Evolutionary conservation across 306 rosid species (phyloP), one percentile per base, ranked within the genome.

Genomic region (Phaseolus lunatus): DNA sequence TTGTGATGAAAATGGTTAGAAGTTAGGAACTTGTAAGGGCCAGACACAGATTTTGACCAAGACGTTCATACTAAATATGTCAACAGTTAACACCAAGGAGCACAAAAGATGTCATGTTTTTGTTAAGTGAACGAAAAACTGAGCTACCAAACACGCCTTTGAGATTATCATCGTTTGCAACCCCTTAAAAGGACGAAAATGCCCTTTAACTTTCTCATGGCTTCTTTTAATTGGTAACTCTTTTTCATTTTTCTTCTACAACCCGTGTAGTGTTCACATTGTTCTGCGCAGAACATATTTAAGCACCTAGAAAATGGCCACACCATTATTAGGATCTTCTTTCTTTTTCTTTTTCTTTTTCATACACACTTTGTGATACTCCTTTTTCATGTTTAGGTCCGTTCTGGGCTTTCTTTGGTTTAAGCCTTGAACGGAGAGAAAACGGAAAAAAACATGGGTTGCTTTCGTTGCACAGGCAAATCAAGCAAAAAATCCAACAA

Each of bases 391-490:
- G 37, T 73, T 63, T 31, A 10, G 71, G 49, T 77, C 49, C 77
- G 33, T 70, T 53, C 49, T 52, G 54, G 68, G 66, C 44, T 37
- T 70, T 56, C 73, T 33, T 47, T 59, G 29, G 57, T 63, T 48
- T 35, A 61, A 85, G 75, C 87, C 86, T 65, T 54, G 70, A 73
- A 65, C 83, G 58, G 44, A 49, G 45, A 69, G 5, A 10, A 43
- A 43, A 43, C 44, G 44, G 77, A 83, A 84, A 81, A 84, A 81
- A 80, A 70, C n/a, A 95, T 95, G 99, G 89, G 97, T 78, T 95
- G 96, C 84, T 92, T 95, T 78, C 12, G 83, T 53, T 92, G 89
- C 78, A 2, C 50, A 14, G 87, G 86, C 14, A 81, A 86, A 75
- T 73, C 95, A 16, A 80, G 82, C 56, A 71, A 75, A 78, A 77